A percentile compares a stretch with the other conserved stretches of the same genome.
phyloP scores from a whole-genome alignment of 1,139 yeast genomes.

The Suhomyces wounanorum region DNA sequence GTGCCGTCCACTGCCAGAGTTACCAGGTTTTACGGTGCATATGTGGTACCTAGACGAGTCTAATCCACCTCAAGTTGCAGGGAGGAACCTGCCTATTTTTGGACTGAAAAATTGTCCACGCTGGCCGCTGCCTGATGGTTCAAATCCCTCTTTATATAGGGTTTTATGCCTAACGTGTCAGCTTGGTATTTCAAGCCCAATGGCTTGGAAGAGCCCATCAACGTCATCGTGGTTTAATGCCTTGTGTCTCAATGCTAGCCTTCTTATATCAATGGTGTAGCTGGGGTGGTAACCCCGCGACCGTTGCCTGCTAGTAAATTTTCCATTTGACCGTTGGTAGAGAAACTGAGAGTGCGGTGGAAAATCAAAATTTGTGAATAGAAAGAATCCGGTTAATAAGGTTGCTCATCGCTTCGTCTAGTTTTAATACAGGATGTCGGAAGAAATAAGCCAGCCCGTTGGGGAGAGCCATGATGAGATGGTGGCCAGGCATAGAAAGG shows the following conservation, averaged over 20 bases:
- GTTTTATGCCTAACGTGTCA: background rate
- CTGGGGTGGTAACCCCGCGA: slow-evolving; percentile 1
- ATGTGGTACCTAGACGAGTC: background rate
- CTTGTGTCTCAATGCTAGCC: background rate
- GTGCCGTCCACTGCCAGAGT: slow-evolving; percentile 6
- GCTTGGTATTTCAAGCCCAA: background rate
- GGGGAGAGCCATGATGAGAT: slow-evolving; percentile 21
- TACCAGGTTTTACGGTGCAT: background rate
- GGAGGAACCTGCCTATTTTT: background rate
- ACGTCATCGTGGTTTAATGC: background rate
- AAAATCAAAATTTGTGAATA: background rate
- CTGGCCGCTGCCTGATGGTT: background rate
- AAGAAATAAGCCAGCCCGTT: background rate
- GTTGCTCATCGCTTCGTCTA: slow-evolving; percentile 6
- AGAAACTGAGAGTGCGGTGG: slow-evolving; percentile 2
- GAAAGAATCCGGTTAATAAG: background rate
- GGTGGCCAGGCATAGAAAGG: slow-evolving; percentile 65
- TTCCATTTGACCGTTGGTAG: background rate
- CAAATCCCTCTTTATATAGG: background rate
- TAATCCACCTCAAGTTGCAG: background rate
- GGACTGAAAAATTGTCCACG: background rate
- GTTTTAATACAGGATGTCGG: slow-evolving; percentile 24
- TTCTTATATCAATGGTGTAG: background rate
- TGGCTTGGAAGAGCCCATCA: background rate
- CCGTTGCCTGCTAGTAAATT: slow-evolving; percentile 1